Conservation (phyloP, 192 early-diverging fungal genomes). For the Coemansia sp. region DNA sequence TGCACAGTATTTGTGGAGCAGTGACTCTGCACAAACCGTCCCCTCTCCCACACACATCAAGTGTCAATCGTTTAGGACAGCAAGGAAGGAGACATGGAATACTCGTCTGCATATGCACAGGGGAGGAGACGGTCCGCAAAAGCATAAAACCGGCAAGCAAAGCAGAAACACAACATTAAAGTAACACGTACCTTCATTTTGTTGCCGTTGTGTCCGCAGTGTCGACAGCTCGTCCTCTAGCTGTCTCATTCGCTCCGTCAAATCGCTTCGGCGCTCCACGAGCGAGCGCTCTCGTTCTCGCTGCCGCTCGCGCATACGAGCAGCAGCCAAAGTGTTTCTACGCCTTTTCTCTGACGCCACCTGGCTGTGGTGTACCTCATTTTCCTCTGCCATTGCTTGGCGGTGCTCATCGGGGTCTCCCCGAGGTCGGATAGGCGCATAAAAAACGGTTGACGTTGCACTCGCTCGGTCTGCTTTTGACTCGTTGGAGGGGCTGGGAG, state of each 20-base stretch:
- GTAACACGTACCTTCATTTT: constrained; percentile 40
- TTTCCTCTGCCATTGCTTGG: constrained; percentile 45
- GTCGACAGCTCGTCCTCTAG: constrained; percentile 32
- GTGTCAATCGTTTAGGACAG: too few relatives aligned
- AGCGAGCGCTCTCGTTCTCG: constrained; percentile 32
- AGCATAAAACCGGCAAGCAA: not conserved
- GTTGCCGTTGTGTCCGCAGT: constrained; percentile 27
- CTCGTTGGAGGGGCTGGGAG: not conserved
- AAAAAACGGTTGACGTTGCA: not conserved
- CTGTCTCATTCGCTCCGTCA: constrained; percentile 19
- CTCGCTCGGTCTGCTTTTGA: not conserved
- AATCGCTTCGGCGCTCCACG: constrained; percentile 19
- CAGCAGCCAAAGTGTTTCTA: constrained; percentile 40
- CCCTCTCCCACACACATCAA: too few relatives aligned
- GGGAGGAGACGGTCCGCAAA: not conserved
- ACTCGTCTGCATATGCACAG: too few relatives aligned
- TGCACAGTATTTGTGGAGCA: too few relatives aligned
- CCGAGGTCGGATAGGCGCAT: constrained; percentile 40
- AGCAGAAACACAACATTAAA: too few relatives aligned
- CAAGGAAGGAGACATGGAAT: too few relatives aligned
- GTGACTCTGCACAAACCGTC: too few relatives aligned
- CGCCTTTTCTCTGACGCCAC: constrained; percentile 19
- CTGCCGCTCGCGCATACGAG: constrained; percentile 49
- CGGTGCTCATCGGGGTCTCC: constrained; percentile 46
- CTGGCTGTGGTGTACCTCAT: constrained; percentile 28